Percentiles rank a stretch among this genome's conserved stretches.
Conservation (phyloP, 768 basidiomycete species). For the Udeniomyces megalosporus region DNA sequence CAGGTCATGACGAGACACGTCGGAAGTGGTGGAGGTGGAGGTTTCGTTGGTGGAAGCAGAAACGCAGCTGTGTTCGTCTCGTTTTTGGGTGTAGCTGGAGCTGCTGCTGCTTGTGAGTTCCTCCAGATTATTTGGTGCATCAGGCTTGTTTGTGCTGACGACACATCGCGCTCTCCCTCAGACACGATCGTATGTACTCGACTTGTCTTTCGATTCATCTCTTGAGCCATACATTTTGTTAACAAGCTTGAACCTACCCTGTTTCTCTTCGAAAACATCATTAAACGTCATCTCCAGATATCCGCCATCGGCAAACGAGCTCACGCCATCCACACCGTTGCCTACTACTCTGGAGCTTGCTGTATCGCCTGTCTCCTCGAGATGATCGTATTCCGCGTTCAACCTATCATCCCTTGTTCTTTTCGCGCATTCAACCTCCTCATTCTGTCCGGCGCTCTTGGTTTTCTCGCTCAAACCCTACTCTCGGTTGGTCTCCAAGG, state of each 20-base stretch:
- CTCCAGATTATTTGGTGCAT: no score
- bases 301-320: slow-evolving; percentile 61
- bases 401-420: slow-evolving; percentile 23
- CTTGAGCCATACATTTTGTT: no score
- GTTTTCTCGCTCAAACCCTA: slow-evolving; percentile 35
- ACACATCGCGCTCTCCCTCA: no score
- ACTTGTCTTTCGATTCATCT: neutral
- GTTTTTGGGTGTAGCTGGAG: slow-evolving; percentile 48
- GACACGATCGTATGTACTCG: no score
- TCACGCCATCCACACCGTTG: slow-evolving; percentile 53
- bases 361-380: slow-evolving; percentile 32
- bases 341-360: slow-evolving; percentile 48
- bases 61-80: slow-evolving; percentile 32
- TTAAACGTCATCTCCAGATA: no score
- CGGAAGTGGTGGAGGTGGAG: neutral
- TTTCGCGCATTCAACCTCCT: slow-evolving; percentile 17
- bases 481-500: slow-evolving; percentile 48
- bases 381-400: slow-evolving; percentile 20
- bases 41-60: neutral
- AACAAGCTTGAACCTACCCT: no score
- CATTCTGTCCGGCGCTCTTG: slow-evolving; percentile 30
- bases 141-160: no score
- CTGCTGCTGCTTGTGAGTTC: slow-evolving; percentile 51
- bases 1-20: slow-evolving; percentile 7
- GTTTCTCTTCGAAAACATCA: no score